phyloP scores from a whole-genome alignment of 2,329 filamentous ascomycete genomes.

The Penicillium crustosum region DNA sequence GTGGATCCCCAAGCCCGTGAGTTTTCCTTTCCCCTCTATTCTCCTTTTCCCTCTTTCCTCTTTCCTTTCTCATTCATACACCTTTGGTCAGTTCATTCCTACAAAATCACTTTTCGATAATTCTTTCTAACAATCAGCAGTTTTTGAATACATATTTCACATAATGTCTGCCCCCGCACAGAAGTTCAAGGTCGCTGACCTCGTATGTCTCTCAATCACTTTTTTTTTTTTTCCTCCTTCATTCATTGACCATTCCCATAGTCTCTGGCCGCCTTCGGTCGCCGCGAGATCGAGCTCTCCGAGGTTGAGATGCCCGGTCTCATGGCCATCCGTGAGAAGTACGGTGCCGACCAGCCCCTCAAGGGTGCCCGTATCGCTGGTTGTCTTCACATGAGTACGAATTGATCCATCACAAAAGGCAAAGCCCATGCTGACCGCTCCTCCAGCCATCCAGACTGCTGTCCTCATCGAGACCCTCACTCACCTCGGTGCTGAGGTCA shows the following conservation, averaged over 20 bases:
- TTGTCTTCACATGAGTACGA: slow-evolving; percentile 92
- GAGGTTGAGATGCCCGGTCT: slow-evolving; percentile 97
- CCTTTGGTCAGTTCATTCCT: slow-evolving; percentile 7
- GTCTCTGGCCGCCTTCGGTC: slow-evolving; percentile 94
- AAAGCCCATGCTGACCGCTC: slow-evolving; percentile 11
- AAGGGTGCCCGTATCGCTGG: slow-evolving; percentile 94
- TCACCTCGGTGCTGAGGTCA: slow-evolving; percentile 93
- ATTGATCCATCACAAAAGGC: slow-evolving; percentile 13
- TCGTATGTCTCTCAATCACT: slow-evolving; percentile 51
- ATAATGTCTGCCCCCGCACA: slow-evolving; percentile 74
- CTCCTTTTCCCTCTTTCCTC: slow-evolving; percentile 14
- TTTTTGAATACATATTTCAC: slow-evolving; percentile 28
- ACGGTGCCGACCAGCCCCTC: slow-evolving; percentile 88
- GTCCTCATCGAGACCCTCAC: slow-evolving; percentile 98
- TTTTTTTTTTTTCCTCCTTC: neutral
- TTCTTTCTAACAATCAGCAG: slow-evolving; percentile 11
- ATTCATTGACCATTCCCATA: slow-evolving; percentile 26
- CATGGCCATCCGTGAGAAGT: slow-evolving; percentile 91
- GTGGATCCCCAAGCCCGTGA: slow-evolving; percentile 12
- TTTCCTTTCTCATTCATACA: slow-evolving; percentile 14
- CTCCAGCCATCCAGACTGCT: slow-evolving; percentile 87
- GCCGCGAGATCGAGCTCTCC: slow-evolving; percentile 97
- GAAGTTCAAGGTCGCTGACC: slow-evolving; percentile 98
- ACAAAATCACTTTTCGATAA: neutral
- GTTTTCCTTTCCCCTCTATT: slow-evolving; percentile 21